A percentile compares a stretch with the other conserved stretches of the same genome.
Evolutionary conservation across 2,329 filamentous ascomycete species (phyloP).

Genomic region (Macrophomina phaseolina): DNA sequence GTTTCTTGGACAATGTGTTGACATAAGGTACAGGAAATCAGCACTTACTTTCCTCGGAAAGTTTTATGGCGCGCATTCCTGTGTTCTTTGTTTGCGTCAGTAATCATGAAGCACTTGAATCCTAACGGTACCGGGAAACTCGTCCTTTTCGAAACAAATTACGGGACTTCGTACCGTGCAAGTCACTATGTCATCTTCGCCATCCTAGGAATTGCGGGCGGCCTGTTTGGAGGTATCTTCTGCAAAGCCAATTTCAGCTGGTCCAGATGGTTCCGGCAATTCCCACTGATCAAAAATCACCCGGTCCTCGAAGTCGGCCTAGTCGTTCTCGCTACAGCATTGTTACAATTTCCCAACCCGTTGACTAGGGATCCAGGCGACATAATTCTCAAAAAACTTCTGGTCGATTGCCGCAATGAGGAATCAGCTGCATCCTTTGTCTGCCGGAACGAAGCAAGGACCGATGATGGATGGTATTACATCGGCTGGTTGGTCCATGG

Average conservation of each 20-base stretch:
- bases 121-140: constrained; percentile 65
- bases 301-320: constrained; percentile 63
- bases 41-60: constrained; percentile 64
- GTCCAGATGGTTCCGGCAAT: constrained; percentile 61
- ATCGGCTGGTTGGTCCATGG: constrained; percentile 60
- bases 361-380: constrained; percentile 62
- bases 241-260: constrained; percentile 64
- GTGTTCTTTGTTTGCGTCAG: constrained; percentile 62
- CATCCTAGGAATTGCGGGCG: constrained; percentile 62
- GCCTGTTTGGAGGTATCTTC: constrained; percentile 64
- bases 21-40: constrained; percentile 55
- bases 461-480: constrained; percentile 47
- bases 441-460: constrained; percentile 55
- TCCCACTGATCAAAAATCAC: constrained; percentile 59
- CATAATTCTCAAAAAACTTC: constrained; percentile 61
- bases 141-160: constrained; percentile 66
- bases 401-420: constrained; percentile 58
- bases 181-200: constrained; percentile 64
- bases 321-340: constrained; percentile 59
- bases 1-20: background rate
- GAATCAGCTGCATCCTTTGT: constrained; percentile 51
- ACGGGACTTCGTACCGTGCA: constrained; percentile 61
- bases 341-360: constrained; percentile 63
- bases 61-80: constrained; percentile 66
- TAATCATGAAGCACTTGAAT: constrained; percentile 63